Conservation (phyloP, 1,139 yeast genomes). For the Entelexis paramagnoliae region DNA sequence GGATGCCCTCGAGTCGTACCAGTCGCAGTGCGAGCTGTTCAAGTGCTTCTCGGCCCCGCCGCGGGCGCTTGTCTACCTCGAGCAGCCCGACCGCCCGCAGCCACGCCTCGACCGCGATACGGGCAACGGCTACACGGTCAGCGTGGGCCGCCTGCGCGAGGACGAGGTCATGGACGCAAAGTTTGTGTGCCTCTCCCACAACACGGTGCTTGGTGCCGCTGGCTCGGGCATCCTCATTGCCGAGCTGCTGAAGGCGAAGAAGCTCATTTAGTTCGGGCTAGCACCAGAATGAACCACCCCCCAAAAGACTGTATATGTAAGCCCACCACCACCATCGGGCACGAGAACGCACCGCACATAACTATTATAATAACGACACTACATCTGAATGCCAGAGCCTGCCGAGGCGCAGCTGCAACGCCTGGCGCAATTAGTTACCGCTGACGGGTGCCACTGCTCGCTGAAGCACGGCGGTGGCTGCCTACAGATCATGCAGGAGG, state of each 20-base stretch:
- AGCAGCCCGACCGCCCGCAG: conserved; percentile 90
- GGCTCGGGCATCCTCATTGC: conserved; percentile 98
- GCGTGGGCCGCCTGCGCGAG: conserved; percentile 88
- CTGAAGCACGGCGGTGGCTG: background rate
- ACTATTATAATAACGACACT: too few species aligned
- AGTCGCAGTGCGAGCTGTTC: conserved; percentile 69
- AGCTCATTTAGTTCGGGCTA: conserved; percentile 37
- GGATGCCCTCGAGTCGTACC: conserved; percentile 56
- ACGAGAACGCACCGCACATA: too few species aligned
- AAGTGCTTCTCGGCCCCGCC: conserved; percentile 90
- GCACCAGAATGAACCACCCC: background rate
- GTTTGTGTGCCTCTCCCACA: conserved; percentile 93
- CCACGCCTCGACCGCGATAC: conserved; percentile 96
- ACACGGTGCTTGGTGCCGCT: conserved; percentile 97
- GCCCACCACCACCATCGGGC: too few species aligned
- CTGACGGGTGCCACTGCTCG: background rate
- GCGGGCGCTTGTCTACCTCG: conserved; percentile 81
- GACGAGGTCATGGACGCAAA: conserved; percentile 90
- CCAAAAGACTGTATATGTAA: background rate
- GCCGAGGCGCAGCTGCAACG: background rate
- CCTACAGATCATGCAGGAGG: conserved; percentile 5
- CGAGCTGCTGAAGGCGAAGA: conserved; percentile 71
- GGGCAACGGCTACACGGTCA: conserved; percentile 87
- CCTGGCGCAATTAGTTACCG: background rate
- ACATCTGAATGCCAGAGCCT: too few species aligned